Evolutionary conservation across 2,329 filamentous ascomycete genomes (phyloP).

Genomic region (Ceratocystis alfenasii): DNA sequence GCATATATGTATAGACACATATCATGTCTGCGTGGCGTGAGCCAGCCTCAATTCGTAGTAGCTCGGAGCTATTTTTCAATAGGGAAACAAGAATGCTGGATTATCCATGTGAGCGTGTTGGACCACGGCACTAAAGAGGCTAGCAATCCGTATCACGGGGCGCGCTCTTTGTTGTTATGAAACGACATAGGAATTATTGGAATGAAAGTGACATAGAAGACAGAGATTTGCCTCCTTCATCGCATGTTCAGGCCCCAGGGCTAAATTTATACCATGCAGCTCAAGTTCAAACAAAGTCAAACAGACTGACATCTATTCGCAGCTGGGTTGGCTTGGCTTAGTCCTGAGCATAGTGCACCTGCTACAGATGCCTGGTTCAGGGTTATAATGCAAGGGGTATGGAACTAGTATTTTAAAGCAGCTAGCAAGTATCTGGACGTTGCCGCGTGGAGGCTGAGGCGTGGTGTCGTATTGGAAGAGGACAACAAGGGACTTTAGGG

Average conservation of each 20-base stretch:
- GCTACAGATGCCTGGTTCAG: neutral
- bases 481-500: neutral
- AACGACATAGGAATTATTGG: neutral
- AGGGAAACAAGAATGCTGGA: neutral
- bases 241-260: neutral
- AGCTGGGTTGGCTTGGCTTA: neutral
- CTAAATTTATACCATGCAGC: neutral
- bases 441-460: slow-evolving; percentile 3
- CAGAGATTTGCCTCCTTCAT: slow-evolving; percentile 2
- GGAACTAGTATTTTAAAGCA: neutral
- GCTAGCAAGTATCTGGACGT: neutral
- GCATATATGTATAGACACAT: neutral
- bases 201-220: neutral
- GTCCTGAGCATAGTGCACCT: neutral
- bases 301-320: neutral
- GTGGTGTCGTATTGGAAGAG: neutral
- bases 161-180: neutral
- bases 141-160: neutral
- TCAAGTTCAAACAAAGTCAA: neutral
- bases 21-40: neutral
- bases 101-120: too few relatives aligned
- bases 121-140: too few relatives aligned
- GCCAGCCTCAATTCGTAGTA: neutral
- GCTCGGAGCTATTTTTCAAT: too few relatives aligned
- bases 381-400: neutral